Evolutionary conservation across 495 filamentous ascomycete genomes (phyloP), one percentile per base, ranked within the genome.

Genomic region (Margaritispora aquatica): DNA sequence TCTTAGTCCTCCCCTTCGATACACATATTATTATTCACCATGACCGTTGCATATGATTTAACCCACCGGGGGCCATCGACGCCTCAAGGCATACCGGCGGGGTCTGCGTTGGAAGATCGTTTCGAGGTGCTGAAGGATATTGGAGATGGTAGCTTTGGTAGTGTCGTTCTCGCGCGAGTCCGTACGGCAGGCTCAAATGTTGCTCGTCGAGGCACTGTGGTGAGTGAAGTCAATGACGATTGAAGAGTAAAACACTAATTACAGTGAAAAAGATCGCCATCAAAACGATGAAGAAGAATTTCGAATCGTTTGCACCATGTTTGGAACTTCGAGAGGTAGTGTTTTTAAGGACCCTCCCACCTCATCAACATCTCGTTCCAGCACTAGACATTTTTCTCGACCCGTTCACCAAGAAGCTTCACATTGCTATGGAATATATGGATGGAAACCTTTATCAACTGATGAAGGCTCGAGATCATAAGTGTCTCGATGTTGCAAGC

Each of bases 221-320:
- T 99, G 85, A 72, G n/a, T n/a, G n/a, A n/a, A 50, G 57, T 3
- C 17, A n/a, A 8, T 44, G 17, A 44, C 19, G 38, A 44, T 44
- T 44, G 17, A 15, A n/a, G n/a, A n/a, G n/a, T n/a, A n/a, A n/a
- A n/a, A n/a, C n/a, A n/a, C n/a, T n/a, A n/a, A n/a, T n/a, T n/a
- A n/a, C n/a, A n/a, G n/a, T n/a, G n/a, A 2, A 50, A 26, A 59
- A 98, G 94, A 91, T 98, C 65, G 94, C 94, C 1, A 96, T 99
- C 70, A 99, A 99, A 77, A 97, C 94, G 19, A 97, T 99, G 95
- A 99, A 99, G 81, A 99, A 99, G 81, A 90, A 88, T 0, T 99
- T 97, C 64, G 92, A 97, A 36, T 93, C 89, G 2, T 89, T 97
- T 68, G 74, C 79, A 22, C 89, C 89, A 41, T 97, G 95, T 70